Evolutionary conservation across 2,329 filamentous ascomycete species (phyloP), one percentile per base, ranked within the genome.

Genomic region (Monascus ruber): DNA sequence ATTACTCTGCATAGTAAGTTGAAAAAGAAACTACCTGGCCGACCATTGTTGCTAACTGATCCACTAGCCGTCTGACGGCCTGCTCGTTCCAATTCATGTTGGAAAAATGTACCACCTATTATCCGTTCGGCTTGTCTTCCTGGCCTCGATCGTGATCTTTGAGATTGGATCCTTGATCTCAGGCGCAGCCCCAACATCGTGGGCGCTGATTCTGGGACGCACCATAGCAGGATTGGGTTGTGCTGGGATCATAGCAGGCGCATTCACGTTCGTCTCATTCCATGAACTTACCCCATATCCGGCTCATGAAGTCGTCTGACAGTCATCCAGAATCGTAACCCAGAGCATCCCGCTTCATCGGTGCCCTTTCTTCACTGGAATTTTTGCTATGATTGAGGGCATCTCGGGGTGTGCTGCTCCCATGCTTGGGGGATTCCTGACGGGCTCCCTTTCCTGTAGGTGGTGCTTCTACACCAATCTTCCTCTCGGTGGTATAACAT

Each of bases 51-150:
- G 17, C 17, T 17, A 17, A 17, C 17, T 17, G 17, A 17, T 50
- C 51, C 6, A 42, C 50, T 10, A 52, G 49, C 29, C 46, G 47
- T 28, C 46, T 53, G 2, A 47, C 43, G 39, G 38, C 33, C 10
- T 53, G 50, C 28, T 43, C 44, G 1, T 53, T 53, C 25, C 45
- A 50, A 26, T 51, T 52, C 31, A 40, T 35, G n/a, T n/a, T n/a
- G n/a, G n/a, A n/a, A n/a, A n/a, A n/a, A n/a, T n/a, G n/a, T n/a
- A n/a, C n/a, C n/a, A n/a, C n/a, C n/a, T n/a, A 17, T 53, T 53
- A 26, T 49, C 40, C 1, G 48, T 58, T 45, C 62, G 60, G 35
- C 6, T 24, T 0, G 28, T 57, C 9, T 54, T 53, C 32, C 26
- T 58, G 9, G 9, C 47, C 1, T 43, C 37, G n/a, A 47, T 47